Evolutionary conservation across 768 basidiomycete species (phyloP).

Genomic region (Calocybe gangraenosa): DNA sequence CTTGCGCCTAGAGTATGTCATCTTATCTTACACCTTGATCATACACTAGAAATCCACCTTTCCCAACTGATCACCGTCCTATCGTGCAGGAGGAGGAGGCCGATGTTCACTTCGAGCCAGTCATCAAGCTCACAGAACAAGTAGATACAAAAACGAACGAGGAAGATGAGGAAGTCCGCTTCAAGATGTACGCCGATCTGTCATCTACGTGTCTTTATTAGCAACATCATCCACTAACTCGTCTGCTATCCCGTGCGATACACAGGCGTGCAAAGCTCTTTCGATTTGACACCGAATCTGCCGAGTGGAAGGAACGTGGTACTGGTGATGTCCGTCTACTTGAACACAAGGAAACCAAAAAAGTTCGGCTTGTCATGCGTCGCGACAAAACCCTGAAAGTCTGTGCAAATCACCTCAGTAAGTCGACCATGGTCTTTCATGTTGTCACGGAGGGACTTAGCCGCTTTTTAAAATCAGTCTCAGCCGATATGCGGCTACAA

Average conservation of each 20-base stretch:
- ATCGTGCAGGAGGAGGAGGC: conserved; percentile 64
- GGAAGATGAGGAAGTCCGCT: conserved; percentile 88
- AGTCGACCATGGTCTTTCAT: conserved; percentile 15
- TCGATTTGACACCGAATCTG: conserved; percentile 73
- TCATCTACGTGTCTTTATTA: conserved; percentile 29
- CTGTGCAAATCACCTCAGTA: conserved; percentile 96
- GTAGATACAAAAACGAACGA: conserved; percentile 94
- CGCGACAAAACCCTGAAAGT: conserved; percentile 99
- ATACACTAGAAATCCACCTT: conserved; percentile 8
- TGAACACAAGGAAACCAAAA: conserved; percentile 83
- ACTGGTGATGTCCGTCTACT: conserved; percentile 95
- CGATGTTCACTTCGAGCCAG: conserved; percentile 93
- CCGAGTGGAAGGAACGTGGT: conserved; percentile 98
- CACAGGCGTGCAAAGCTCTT: conserved; percentile 96
- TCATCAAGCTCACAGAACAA: conserved; percentile 93
- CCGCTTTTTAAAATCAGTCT: conserved; percentile 46
- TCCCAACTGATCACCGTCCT: conserved; percentile 15
- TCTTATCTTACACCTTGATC: conserved; percentile 12
- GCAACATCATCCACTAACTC: conserved; percentile 23
- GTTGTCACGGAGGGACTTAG: not conserved
- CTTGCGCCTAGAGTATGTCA: conserved; percentile 67
- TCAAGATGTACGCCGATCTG: conserved; percentile 82
- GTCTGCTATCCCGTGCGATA: conserved; percentile 12
- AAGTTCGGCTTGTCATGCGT: conserved; percentile 96
- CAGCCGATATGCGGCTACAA: conserved; percentile 88